phyloP scores from a whole-genome alignment of 2,329 filamentous ascomycete species.

The Colletotrichum eleusines region DNA sequence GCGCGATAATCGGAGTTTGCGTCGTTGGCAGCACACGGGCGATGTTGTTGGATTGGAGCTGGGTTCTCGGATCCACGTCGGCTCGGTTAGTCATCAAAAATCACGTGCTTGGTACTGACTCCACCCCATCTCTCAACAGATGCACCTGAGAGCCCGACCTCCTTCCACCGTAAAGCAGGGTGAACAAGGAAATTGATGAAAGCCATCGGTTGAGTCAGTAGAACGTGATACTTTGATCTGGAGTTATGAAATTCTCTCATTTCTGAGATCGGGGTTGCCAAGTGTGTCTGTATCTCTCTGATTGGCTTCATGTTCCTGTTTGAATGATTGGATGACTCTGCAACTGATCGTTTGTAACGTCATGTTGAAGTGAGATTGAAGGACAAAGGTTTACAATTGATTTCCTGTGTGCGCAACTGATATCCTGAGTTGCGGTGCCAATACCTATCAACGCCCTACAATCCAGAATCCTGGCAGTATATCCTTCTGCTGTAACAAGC shows the following conservation, averaged over 20 bases:
- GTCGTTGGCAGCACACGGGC: slow-evolving; percentile 30
- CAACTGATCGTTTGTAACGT: not conserved
- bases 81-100: slow-evolving; percentile 19
- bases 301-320: not conserved
- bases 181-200: not conserved
- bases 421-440: not conserved
- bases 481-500: slow-evolving; percentile 1
- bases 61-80: slow-evolving; percentile 39
- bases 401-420: not conserved
- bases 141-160: not conserved
- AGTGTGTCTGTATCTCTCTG: not conserved
- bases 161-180: not conserved
- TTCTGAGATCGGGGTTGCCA: not conserved
- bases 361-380: not conserved
- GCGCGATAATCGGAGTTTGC: slow-evolving; percentile 35
- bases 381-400: not conserved
- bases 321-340: not conserved
- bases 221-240: not conserved
- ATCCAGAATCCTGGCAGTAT: slow-evolving; percentile 22
- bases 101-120: slow-evolving; percentile 21
- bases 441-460: slow-evolving; percentile 10
- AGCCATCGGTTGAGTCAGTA: not conserved
- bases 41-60: slow-evolving; percentile 41
- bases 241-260: not conserved
- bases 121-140: slow-evolving; percentile 24